Conservation (phyloP, 2,329 filamentous ascomycete species). For the Pseudogymnoascus sp. region DNA sequence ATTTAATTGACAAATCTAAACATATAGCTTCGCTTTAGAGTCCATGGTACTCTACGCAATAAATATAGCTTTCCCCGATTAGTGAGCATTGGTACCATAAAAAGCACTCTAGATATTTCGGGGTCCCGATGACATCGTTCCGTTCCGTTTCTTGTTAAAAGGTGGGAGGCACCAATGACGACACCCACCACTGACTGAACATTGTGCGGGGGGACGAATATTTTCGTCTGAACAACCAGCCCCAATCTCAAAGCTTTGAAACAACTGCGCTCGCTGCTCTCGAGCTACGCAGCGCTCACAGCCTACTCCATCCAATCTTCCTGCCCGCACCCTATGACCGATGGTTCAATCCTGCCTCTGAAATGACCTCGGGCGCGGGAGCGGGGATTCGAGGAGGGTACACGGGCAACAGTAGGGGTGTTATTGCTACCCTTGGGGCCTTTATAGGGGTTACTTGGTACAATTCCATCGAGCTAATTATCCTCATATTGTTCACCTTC, state of each 20-base stretch:
- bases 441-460: constrained; percentile 30
- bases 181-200: background rate
- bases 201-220: background rate
- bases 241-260: background rate
- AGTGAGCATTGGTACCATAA: background rate
- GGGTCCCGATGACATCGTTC: background rate
- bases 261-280: background rate
- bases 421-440: constrained; percentile 15
- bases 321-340: background rate
- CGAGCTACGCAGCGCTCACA: background rate
- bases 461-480: constrained; percentile 32
- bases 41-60: background rate
- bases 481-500: constrained; percentile 33
- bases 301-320: background rate
- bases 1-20: background rate
- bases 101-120: background rate
- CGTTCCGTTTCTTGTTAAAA: background rate
- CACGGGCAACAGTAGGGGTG: background rate
- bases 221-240: background rate
- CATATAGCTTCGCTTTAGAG: background rate
- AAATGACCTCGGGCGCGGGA: background rate
- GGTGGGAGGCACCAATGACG: background rate
- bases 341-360: background rate
- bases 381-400: background rate
- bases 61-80: background rate